Base-by-base conservation (phyloP, 148 eudicot genomes). In the Chenopodium berlandieri region DNA sequence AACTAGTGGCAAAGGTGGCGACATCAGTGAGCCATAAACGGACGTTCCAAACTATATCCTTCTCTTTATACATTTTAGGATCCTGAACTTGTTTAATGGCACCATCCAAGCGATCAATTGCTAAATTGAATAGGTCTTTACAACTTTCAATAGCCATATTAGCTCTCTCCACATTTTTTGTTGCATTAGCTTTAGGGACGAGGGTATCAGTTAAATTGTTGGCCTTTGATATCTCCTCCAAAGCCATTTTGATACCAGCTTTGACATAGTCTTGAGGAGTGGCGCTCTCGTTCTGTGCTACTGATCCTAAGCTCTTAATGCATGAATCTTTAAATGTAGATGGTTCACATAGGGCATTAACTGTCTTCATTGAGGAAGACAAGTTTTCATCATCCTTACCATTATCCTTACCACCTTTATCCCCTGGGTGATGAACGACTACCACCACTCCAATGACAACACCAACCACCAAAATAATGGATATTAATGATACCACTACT, bases 11-110 rank as follows among this genome's bases (percentile, higher is more conserved):
- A 83, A 88, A 90, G 4, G 90, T 83, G 54, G 83, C 68, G 11
- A 88, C 91, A 0, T 90, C 95, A 19, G 85, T 89, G 3, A 94
- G 83, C 90, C 92, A 92, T 30, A 86, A 75, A 67, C 83, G 83
- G 25, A 93, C 81, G 3, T 90, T 90, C 62, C 83, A 84, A 7
- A 80, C 79, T 20, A 78, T 48, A 8, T 81, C 87, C 2, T 78
- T 46, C 4, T 83, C 76, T 20, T 84, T 79, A 73, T 89, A 87
- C 10, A 86, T 8, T 5, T 81, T 32, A 66, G 83, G 81, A 12
- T 85, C 82, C 0, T 89, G 84, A 0, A 90, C 86, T 48, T 70
- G 48, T 13, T 78, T 74, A 16, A 87, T 75, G 3, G 90, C 79
- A 10, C 83, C 91, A 14, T 85, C 73, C 5, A 93, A 86, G 32